Conservation (phyloP, 2,329 filamentous ascomycete species). For the Alternaria postmessia region DNA sequence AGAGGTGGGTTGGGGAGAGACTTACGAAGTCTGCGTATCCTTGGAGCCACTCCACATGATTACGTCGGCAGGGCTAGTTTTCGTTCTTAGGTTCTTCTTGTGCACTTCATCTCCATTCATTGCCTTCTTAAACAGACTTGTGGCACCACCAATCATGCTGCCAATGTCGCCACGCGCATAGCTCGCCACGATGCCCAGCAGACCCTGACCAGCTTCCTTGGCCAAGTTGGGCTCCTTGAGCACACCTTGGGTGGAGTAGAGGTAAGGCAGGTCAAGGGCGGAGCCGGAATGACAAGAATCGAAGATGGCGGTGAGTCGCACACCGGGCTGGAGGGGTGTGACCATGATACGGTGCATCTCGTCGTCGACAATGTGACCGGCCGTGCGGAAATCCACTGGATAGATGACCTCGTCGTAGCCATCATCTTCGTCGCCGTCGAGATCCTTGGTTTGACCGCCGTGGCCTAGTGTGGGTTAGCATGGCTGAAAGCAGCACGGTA, state of each 20-base stretch:
- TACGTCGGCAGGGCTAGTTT: constrained; percentile 93
- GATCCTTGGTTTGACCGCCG: constrained; percentile 81
- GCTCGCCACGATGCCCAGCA: constrained; percentile 74
- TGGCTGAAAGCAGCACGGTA: background rate
- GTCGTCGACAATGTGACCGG: constrained; percentile 84
- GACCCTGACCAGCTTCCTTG: constrained; percentile 77
- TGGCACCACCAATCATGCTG: constrained; percentile 80
- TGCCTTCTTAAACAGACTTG: constrained; percentile 87
- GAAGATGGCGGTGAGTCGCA: constrained; percentile 83
- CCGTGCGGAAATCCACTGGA: constrained; percentile 79
- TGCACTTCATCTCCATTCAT: constrained; percentile 80
- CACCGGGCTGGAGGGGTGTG: constrained; percentile 77
- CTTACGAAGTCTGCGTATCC: constrained; percentile 90
- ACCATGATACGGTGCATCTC: constrained; percentile 86
- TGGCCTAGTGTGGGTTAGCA: constrained; percentile 63
- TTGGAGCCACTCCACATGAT: constrained; percentile 98
- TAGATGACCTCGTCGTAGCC: constrained; percentile 87
- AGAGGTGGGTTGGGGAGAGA: constrained; percentile 33
- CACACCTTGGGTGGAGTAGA: constrained; percentile 81
- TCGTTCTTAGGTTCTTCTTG: constrained; percentile 82
- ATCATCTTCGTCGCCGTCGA: constrained; percentile 82
- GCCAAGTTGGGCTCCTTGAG: constrained; percentile 83
- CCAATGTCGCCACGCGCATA: constrained; percentile 86
- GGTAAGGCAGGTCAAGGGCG: constrained; percentile 78
- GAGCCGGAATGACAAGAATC: constrained; percentile 84